Evolutionary conservation across 345 rosid genomes (phyloP).

Genomic region (Eucalyptus dawsonii): DNA sequence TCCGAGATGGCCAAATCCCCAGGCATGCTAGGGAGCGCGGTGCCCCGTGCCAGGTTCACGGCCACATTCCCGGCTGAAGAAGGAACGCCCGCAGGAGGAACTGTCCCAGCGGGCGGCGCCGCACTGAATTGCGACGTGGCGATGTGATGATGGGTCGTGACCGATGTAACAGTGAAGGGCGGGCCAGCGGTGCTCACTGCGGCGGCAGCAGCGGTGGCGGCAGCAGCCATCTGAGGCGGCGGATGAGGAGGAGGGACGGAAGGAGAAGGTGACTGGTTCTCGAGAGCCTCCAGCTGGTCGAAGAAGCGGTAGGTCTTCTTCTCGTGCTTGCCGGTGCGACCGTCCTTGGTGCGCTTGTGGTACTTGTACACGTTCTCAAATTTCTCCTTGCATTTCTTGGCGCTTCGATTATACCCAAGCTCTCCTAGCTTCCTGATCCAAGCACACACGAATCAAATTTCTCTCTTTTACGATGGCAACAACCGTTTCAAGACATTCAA

Average conservation of each 20-base stretch:
- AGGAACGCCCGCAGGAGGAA: constrained; percentile 8
- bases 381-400: constrained; percentile 91
- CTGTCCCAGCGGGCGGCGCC: neutral
- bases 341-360: constrained; percentile 86
- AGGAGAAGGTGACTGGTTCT: constrained; percentile 4
- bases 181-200: neutral
- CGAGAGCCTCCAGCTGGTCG: constrained; percentile 73
- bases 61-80: neutral
- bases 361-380: constrained; percentile 91
- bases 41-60: neutral
- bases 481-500: neutral
- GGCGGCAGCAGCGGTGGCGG: neutral
- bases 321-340: constrained; percentile 52
- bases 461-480: neutral
- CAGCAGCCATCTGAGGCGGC: neutral
- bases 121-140: neutral
- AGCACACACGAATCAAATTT: neutral
- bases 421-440: constrained; percentile 53
- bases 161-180: neutral
- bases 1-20: neutral
- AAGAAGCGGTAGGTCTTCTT: constrained; percentile 73
- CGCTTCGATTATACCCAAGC: constrained; percentile 63
- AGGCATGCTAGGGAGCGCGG: neutral
- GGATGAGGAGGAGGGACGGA: neutral
- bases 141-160: neutral